phyloP scores from a whole-genome alignment of 1,284 basidiomycete genomes.

The Rhodotorula sp. region DNA sequence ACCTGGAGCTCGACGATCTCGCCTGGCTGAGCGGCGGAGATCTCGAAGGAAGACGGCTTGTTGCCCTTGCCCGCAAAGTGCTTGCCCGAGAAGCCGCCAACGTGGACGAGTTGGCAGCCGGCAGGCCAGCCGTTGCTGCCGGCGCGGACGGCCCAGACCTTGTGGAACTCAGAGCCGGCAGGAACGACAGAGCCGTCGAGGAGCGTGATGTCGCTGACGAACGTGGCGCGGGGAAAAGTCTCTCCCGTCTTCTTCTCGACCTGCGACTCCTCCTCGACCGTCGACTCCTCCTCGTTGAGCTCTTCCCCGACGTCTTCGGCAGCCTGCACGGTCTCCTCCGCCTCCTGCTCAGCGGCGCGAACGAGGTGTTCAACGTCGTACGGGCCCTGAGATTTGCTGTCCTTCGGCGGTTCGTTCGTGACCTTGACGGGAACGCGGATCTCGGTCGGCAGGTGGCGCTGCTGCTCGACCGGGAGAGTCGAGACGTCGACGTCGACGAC shows the following conservation, averaged over 20 bases:
- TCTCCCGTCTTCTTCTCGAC: background rate
- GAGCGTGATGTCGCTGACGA: conserved; percentile 41
- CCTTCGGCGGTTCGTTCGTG: background rate
- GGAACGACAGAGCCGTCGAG: conserved; percentile 40
- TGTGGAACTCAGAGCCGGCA: conserved; percentile 37
- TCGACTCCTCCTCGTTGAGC: background rate
- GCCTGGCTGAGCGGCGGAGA: conserved; percentile 17
- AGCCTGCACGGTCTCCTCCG: background rate
- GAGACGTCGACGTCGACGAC: conserved; percentile 31
- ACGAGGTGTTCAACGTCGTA: background rate
- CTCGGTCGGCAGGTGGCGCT: background rate
- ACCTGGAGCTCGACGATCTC: conserved; percentile 33
- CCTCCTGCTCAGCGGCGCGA: background rate
- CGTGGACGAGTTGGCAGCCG: conserved; percentile 38
- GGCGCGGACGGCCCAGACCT: conserved; percentile 40
- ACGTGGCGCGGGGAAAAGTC: conserved; percentile 10
- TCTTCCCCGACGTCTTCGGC: background rate
- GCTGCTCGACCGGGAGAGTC: too few relatives aligned
- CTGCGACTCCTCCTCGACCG: conserved; percentile 2
- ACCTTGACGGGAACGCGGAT: conserved; percentile 6
- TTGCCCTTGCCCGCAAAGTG: background rate
- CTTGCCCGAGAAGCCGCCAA: conserved; percentile 38
- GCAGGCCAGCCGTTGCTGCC: conserved; percentile 37
- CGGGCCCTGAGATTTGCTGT: background rate
- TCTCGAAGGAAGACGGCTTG: conserved; percentile 1